phyloP scores from a whole-genome alignment of 108 stramenopile species.

The Cyclotella kingstonii region DNA sequence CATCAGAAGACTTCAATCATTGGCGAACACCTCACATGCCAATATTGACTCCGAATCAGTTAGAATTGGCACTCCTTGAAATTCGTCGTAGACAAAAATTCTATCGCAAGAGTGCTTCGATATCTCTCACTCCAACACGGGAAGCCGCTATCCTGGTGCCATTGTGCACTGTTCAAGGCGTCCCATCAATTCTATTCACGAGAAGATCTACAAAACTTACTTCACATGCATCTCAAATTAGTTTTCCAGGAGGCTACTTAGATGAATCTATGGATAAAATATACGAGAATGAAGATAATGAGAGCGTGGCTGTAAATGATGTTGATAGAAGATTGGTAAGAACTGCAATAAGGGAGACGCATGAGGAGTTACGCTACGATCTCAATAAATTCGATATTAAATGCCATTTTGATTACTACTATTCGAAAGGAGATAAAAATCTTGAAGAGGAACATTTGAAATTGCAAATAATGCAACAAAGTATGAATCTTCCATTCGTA shows the following conservation, averaged over 20 bases:
- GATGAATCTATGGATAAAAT: slow-evolving; percentile 33
- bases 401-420: slow-evolving; percentile 4
- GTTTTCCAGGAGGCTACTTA: slow-evolving; percentile 81
- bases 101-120: neutral
- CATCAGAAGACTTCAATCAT: neutral
- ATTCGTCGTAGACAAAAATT: slow-evolving; percentile 12
- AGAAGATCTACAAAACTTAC: slow-evolving; percentile 65
- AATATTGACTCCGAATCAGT: slow-evolving; percentile 20
- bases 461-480: slow-evolving; percentile 1
- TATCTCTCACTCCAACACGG: slow-evolving; percentile 9
- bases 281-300: neutral
- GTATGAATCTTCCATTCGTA: slow-evolving; percentile 8
- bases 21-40: slow-evolving; percentile 38
- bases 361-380: slow-evolving; percentile 61
- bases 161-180: slow-evolving; percentile 67
- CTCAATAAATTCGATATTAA: neutral
- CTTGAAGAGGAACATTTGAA: slow-evolving; percentile 8
- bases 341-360: slow-evolving; percentile 73
- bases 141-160: slow-evolving; percentile 84
- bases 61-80: slow-evolving; percentile 28
- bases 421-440: neutral
- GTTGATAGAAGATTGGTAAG: slow-evolving; percentile 40
- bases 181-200: slow-evolving; percentile 85
- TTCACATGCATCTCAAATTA: slow-evolving; percentile 77
- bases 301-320: neutral